Conservation (phyloP, 257 asterid species). For the Oldenlandia corymbosa region DNA sequence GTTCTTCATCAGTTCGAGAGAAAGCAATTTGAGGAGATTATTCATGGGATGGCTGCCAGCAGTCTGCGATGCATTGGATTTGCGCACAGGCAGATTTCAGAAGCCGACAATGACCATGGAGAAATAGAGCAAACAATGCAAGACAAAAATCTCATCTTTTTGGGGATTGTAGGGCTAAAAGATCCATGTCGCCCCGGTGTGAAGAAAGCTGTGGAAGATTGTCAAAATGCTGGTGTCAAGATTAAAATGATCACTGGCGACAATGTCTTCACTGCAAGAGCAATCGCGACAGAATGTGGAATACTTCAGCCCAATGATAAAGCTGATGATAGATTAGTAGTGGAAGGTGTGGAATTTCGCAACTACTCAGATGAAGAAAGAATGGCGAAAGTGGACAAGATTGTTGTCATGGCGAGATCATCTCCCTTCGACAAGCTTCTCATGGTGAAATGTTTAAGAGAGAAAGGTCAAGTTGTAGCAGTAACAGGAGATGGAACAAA, state of each 20-base stretch:
- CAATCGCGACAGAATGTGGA: constrained; percentile 77
- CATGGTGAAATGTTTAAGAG: constrained; percentile 60
- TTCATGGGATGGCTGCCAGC: constrained; percentile 65
- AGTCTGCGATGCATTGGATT: constrained; percentile 71
- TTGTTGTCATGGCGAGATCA: constrained; percentile 62
- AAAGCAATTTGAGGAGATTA: constrained; percentile 24
- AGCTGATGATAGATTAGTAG: constrained; percentile 26
- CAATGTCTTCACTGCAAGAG: constrained; percentile 63
- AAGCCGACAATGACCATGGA: not conserved
- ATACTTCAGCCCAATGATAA: constrained; percentile 30
- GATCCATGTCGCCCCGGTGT: constrained; percentile 65
- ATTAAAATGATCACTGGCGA: constrained; percentile 82
- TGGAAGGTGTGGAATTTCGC: constrained; percentile 64
- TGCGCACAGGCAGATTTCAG: constrained; percentile 42
- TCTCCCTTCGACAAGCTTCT: constrained; percentile 73
- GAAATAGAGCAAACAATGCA: constrained; percentile 16
- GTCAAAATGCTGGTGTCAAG: constrained; percentile 55
- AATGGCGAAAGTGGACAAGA: constrained; percentile 50
- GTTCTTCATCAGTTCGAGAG: constrained; percentile 23
- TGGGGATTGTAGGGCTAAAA: constrained; percentile 59
- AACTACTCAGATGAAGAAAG: constrained; percentile 50
- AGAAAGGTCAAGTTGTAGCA: constrained; percentile 67
- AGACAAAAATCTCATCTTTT: constrained; percentile 35
- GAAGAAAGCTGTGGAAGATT: constrained; percentile 54
- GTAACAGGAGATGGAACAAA: constrained; percentile 73